Conservation (phyloP, 1,284 basidiomycete species). For the Leccinum griseonigrum region DNA sequence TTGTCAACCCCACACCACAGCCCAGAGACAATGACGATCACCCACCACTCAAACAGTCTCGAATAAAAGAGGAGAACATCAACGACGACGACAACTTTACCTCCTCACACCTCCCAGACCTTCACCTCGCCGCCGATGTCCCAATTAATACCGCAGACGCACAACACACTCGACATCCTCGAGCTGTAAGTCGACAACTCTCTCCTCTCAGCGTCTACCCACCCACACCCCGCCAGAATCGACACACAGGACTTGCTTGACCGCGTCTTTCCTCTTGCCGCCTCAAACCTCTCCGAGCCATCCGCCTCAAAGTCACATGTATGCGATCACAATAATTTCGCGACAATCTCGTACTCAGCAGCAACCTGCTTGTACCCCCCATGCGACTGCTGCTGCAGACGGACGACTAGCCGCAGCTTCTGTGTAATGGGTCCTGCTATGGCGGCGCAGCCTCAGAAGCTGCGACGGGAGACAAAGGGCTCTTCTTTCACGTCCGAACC, state of each 20-base stretch:
- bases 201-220: constrained; percentile 5
- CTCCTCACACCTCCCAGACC: constrained; percentile 17
- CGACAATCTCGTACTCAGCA: no score
- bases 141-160: constrained; percentile 52
- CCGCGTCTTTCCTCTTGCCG: constrained; percentile 64
- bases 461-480: no score
- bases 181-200: constrained; percentile 51
- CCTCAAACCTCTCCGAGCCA: constrained; percentile 35
- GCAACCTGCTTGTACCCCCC: no score
- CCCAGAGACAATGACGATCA: constrained; percentile 43
- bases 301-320: constrained; percentile 35
- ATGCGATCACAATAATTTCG: no score
- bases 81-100: constrained; percentile 32
- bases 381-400: no score
- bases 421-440: no score
- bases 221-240: constrained; percentile 41
- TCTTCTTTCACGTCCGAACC: no score
- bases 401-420: background rate
- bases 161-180: constrained; percentile 70
- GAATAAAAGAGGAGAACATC: constrained; percentile 34
- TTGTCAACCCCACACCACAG: no score
- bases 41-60: constrained; percentile 46
- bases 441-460: no score
- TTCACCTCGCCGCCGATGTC: constrained; percentile 45
- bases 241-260: constrained; percentile 77